Base-by-base conservation (phyloP, 1,284 basidiomycete species). In the Vanrija sp. region DNA sequence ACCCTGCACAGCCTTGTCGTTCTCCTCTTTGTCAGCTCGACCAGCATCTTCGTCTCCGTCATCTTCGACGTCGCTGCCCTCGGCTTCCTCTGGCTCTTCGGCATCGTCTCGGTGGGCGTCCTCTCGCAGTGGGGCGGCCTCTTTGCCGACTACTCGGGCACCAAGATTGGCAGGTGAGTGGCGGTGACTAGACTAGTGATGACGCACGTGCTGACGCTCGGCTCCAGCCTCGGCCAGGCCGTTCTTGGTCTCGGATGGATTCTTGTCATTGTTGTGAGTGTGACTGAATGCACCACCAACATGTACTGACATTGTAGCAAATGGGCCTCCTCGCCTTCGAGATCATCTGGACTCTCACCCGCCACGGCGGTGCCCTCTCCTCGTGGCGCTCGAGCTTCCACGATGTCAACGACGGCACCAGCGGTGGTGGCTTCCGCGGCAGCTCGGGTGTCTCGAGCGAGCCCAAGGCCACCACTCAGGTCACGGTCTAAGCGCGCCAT, bases 241-340 rank as follows among this genome's bases (percentile, higher is more conserved):
- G 45, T 57, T 3, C 29, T 72, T n/a, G 72, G 65, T 52, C 52
- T 72, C 12, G 70, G 57, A 3, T 74, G 70, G 70, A 66, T 75
- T 47, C 71, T 72, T 16, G 51, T 74, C 46, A 57, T 65, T 46
- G 68, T 69, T 62, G 69, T 72, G 54, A 66, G 66, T 63, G 10
- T 28, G 28, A 28, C 28, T 2, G 3, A 4, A 10, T 5, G 3
- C 21, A 5, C 21, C 21, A 23, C 43, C 42, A 43, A 19, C 49
- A 26, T 15, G 44, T 26, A 21, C 44, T 28, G 38, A 40, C 46
- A 18, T 28, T 28, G 7, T 6, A 28, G 28, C 57, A 70, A 49
- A 54, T 72, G 38, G 69, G 62, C 47, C 65, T 70, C 51, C 63
- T 73, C 55, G 51, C 68, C 49, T 57, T 61, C 51, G 63, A 72